Percentiles rank a stretch among this genome's conserved stretches.
Evolutionary conservation across 331 rosid genomes (phyloP).

Genomic region (Ulmus americana): DNA sequence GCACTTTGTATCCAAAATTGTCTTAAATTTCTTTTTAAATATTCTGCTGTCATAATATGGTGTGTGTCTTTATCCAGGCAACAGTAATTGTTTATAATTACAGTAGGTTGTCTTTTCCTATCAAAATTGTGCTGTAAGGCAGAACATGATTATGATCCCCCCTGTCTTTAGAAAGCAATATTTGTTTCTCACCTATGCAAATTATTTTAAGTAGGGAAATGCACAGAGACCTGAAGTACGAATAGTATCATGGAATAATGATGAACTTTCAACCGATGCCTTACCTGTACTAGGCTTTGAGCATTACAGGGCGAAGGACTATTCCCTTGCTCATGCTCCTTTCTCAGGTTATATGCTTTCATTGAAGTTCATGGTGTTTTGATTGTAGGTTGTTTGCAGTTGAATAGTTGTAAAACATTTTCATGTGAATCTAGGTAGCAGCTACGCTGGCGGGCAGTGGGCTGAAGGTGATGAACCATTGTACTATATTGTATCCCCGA

Average conservation of each 20-base stretch:
- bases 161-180: conserved; percentile 1
- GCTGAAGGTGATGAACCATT: conserved; percentile 95
- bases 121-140: background rate
- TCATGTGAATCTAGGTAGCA: conserved; percentile 74
- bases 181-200: conserved; percentile 25
- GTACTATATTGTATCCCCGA: conserved; percentile 90
- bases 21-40: background rate
- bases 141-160: conserved; percentile 12
- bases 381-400: conserved; percentile 22
- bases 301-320: conserved; percentile 97
- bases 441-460: conserved; percentile 99
- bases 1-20: too few relatives aligned
- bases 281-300: conserved; percentile 92
- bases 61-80: background rate
- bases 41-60: background rate
- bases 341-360: conserved; percentile 78
- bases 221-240: conserved; percentile 97
- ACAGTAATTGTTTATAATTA: background rate
- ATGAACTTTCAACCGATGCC: conserved; percentile 94
- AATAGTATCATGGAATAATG: conserved; percentile 82
- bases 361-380: conserved; percentile 27
- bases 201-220: conserved; percentile 71
- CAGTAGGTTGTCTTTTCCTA: background rate
- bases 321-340: conserved; percentile 97
- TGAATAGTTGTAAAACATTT: conserved; percentile 25